Evolutionary conservation across 2,329 filamentous ascomycete genomes (phyloP), one percentile per base, ranked within the genome.

Genomic region (Nigrospora sphaerica): DNA sequence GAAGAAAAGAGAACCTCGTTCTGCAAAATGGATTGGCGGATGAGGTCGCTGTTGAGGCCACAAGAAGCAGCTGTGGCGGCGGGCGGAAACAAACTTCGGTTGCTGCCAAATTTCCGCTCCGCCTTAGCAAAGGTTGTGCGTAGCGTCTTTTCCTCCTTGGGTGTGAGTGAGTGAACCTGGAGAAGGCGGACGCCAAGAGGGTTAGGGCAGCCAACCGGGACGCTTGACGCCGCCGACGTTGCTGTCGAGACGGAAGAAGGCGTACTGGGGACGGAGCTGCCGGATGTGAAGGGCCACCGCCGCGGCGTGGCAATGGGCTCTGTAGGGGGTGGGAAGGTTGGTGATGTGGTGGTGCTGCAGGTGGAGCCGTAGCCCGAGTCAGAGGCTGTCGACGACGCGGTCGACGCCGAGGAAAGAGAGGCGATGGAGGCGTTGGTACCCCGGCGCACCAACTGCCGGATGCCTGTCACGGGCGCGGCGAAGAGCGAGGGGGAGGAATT

Each of bases 1-100:
- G 77, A 73, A 2, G 73, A 73, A 67, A 82, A 85, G 45, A 85
- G 68, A 19, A 79, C 62, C 48, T 82, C 77, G 57, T 83, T 80
- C 54, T 85, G 82, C 36, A 65, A 57, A 23, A 81, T 66, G 28
- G 79, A 83, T 47, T 74, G 71, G 45, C 71, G 69, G 41, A 83
- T 68, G 14, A 85, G 67, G 43, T 77, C 71, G 36, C 65, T 64
- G 3, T 73, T 74, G 7, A 80, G 62, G 18, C 71, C 69, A 38
- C 70, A 71, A 0, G 65, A 58, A 3, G 69, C 60, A 2, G 74
- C 65, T 4, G 66, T 66, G 12, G 69, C 62, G 12, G 73, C 64
- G 0, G 71, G 62, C 0, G 71, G 65, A 9, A 79, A 40, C 52
- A 53, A 54, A 14, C 54, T 51, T 11, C 53, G 53, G 12, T 52